A percentile compares a stretch with the other conserved stretches of the same genome.
Evolutionary conservation across 805 yeast species (phyloP).

Genomic region (Yarrowia osloensis): DNA sequence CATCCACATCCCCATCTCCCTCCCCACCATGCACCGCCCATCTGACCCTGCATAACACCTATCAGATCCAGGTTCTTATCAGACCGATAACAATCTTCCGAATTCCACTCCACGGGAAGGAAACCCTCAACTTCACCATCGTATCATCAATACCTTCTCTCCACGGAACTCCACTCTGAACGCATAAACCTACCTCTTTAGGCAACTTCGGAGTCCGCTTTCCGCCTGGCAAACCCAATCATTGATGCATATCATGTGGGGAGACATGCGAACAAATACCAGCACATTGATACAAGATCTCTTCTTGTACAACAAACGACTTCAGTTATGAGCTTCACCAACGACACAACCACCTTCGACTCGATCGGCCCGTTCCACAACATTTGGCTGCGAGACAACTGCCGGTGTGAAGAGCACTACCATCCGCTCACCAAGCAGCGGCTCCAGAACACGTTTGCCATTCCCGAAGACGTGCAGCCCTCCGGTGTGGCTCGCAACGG

Average conservation of each 20-base stretch:
- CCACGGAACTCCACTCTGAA: neutral
- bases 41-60: neutral
- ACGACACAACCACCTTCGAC: neutral
- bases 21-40: no score
- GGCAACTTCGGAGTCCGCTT: slow-evolving; percentile 5
- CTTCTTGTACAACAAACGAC: neutral
- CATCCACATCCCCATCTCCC: no score
- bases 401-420: slow-evolving; percentile 59
- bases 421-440: slow-evolving; percentile 61
- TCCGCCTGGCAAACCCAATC: slow-evolving; percentile 10
- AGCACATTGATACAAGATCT: no score
- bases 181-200: neutral
- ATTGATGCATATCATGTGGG: neutral
- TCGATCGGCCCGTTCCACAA: slow-evolving; percentile 39
- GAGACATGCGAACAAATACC: neutral
- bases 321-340: neutral
- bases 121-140: no score
- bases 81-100: neutral
- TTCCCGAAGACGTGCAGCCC: slow-evolving; percentile 44
- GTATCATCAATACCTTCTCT: no score
- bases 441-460: slow-evolving; percentile 54
- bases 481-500: slow-evolving; percentile 33
- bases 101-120: neutral
- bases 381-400: slow-evolving; percentile 67
- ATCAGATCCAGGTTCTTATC: neutral